Conservation (phyloP, 1,284 basidiomycete genomes). For the Ceratobasidium sp. region DNA sequence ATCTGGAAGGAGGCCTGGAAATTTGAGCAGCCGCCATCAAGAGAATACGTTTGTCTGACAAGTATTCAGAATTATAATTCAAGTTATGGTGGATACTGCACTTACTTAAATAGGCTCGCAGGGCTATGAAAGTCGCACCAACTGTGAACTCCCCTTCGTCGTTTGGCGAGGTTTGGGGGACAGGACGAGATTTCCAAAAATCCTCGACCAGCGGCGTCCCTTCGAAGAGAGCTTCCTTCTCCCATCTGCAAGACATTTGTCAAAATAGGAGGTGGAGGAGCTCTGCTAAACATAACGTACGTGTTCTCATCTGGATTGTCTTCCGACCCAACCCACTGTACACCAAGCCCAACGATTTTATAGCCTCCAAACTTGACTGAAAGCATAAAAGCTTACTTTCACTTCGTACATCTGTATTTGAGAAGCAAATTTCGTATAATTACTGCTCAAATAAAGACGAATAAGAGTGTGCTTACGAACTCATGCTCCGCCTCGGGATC, state of each 20-base stretch:
- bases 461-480: constrained; percentile 13
- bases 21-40: constrained; percentile 6
- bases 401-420: constrained; percentile 21
- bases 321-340: constrained; percentile 24
- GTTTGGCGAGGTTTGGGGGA: constrained; percentile 17
- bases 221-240: constrained; percentile 1
- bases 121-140: constrained; percentile 14
- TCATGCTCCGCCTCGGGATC: constrained; percentile 12
- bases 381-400: constrained; percentile 15
- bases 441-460: not conserved
- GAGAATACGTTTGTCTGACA: constrained; percentile 1
- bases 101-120: constrained; percentile 25
- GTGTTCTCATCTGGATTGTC: constrained; percentile 21
- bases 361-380: too few relatives aligned
- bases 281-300: not conserved
- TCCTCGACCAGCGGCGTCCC: constrained; percentile 10
- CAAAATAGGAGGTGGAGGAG: not conserved
- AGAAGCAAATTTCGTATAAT: not conserved
- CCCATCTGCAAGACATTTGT: constrained; percentile 4
- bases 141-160: constrained; percentile 12
- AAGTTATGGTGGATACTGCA: not conserved
- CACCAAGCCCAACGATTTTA: not conserved
- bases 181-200: constrained; percentile 17
- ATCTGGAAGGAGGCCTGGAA: not conserved
- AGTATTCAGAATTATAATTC: not conserved